Evolutionary conservation across 2,329 filamentous ascomycete genomes (phyloP), one percentile per base, ranked within the genome.

Genomic region (Fusarium fracticaudum): DNA sequence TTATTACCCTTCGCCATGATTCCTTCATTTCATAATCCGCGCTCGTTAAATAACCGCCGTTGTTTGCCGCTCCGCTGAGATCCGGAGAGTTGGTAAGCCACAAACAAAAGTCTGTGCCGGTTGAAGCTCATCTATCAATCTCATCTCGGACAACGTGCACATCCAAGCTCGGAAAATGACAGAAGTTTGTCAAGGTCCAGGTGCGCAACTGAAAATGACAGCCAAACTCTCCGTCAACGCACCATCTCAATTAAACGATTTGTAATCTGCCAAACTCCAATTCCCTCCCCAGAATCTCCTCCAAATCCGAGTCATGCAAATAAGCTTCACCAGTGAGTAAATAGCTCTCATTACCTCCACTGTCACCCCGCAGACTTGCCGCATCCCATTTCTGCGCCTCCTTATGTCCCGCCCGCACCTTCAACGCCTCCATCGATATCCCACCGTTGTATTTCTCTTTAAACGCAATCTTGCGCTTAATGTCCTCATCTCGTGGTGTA

Each of bases 281-380:
- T 9, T 29, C n/a, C 15, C 1, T 17, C 3, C 7, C 20, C 29
- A 29, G 20, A 18, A 44, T 8, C 15, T 44, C 50, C 0, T 10
- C 9, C 18, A 37, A n/a, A 4, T 22, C 41, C 8, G n/a, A 45
- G 14, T 26, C 29, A 37, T 62, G 48, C 1, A 62, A 29, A 37
- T 62, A 57, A 31, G 20, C 59, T 38, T 62, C 59, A 13, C 59
- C 48, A 57, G 59, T 57, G 11, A 62, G 48, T 17, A 62, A 37
- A 44, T 57, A 62, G 29, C n/a, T 1, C 9, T 18, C n/a, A 6
- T 17, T 29, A 22, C 17, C 14, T 14, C 38, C n/a, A 26, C 44
- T 37, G 10, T 44, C 38, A n/a, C 38, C 26, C 12, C 26, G n/a
- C 11, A 62, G 48, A n/a, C 9, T 15, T 11, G 29, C n/a, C 29